These are phyloP conservation scores for Xylaria polymorpha DNA, from an alignment of 2,329 filamentous ascomycete species.

Conservation along the genomic window DNA sequence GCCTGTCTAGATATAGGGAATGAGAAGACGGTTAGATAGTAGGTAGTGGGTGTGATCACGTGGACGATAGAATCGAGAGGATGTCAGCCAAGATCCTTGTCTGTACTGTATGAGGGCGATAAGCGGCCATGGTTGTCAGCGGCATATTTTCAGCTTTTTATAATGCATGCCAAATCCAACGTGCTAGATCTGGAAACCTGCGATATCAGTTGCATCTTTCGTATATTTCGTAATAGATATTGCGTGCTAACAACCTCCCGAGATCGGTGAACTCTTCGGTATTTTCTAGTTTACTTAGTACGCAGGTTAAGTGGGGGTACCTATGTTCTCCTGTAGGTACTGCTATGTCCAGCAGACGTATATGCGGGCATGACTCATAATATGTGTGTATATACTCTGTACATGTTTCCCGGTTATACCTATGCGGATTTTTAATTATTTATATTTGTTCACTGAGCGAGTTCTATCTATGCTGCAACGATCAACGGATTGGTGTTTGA, in stretches of 20 bases:
- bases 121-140: too few relatives aligned
- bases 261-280: constrained; percentile 19
- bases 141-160: too few relatives aligned
- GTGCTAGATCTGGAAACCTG: background rate
- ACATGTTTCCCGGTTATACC: background rate
- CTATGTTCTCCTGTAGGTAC: constrained; percentile 5
- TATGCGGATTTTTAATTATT: background rate
- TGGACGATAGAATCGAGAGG: background rate
- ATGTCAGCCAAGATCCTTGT: background rate
- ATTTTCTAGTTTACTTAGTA: background rate
- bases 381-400: background rate
- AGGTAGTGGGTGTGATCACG: constrained; percentile 1
- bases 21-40: too few relatives aligned
- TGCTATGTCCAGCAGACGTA: background rate
- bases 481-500: background rate
- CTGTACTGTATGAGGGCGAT: too few relatives aligned
- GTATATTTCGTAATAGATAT: background rate
- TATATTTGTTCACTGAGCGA: background rate
- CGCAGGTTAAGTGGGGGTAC: background rate
- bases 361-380: constrained; percentile 21
- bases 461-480: background rate
- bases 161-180: too few relatives aligned
- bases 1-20: background rate
- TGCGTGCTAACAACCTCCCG: background rate
- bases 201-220: background rate